Base-by-base conservation (phyloP, 352 stramenopile genomes). In the Vaucheria bursata region DNA sequence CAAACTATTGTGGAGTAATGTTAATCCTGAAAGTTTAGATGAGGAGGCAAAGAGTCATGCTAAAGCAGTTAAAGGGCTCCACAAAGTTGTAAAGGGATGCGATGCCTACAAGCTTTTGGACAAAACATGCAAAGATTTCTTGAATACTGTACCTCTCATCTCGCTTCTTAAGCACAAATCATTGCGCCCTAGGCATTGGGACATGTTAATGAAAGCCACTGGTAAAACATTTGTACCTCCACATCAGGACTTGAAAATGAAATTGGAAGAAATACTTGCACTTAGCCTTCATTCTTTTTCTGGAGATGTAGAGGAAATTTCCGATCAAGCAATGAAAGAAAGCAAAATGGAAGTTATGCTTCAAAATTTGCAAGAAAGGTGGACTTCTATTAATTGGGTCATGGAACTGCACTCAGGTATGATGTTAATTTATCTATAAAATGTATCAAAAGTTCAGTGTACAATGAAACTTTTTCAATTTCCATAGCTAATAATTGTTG, bases 221-320 rank as follows among this genome's bases (percentile, higher is more conserved):
- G 90, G 90, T 50, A 90, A 89, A 59, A 87, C 92, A 31, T 97
- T 97, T 80, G 85, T 89, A n/a, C 93, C 91, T 12, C 94, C 93
- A 0, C 93, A 96, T 64, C 89, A 96, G 79, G 91, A 97, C 73
- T 90, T 92, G 0, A 84, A 93, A n/a, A 87, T 97, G 67, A 86
- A 88, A 5, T 88, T 98, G 0, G 92, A 90, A 25, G 84, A 93
- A 39, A 89, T 98, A 29, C 72, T 97, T 67, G 91, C 87, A 74
- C 92, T 97, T 38, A 94, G 97, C 72, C 85, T 98, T 18, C 90
- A 97, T 78, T 91, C 93, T 73, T 97, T 94, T 79, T 95, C 89
- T 79, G 91, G 90, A 18, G 92, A 97, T 35, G 94, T 98, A 49
- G 95, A 95, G 34, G 94, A 98, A 75, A 97, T 97, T 79, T 95